Evolutionary conservation across 768 basidiomycete genomes (phyloP).

Genomic region (Russula earlei): DNA sequence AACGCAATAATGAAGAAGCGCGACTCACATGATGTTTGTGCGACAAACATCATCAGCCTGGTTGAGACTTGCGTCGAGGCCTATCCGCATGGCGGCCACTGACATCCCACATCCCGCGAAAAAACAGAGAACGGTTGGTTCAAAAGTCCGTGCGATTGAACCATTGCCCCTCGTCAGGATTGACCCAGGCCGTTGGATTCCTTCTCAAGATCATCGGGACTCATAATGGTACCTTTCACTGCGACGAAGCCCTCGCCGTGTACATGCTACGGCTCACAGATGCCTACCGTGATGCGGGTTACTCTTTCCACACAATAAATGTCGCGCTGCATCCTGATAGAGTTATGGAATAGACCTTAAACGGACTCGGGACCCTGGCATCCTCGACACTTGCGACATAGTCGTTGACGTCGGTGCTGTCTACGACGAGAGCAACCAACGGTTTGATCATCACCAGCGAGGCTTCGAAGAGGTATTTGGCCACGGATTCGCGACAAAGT

Average conservation of each 20-base stretch:
- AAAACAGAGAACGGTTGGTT: constrained; percentile 37
- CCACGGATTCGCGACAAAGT: constrained; percentile 76
- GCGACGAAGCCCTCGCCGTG: constrained; percentile 93
- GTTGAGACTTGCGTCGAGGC: not conserved
- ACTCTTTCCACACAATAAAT: constrained; percentile 14
- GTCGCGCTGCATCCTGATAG: not conserved
- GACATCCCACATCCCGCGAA: constrained; percentile 27
- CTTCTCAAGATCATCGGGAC: constrained; percentile 70
- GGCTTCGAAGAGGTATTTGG: constrained; percentile 89
- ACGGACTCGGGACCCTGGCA: constrained; percentile 60
- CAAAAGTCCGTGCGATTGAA: constrained; percentile 21
- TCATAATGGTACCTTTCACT: constrained; percentile 93
- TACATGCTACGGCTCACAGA: constrained; percentile 75
- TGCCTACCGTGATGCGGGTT: constrained; percentile 68
- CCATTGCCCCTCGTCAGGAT: not conserved
- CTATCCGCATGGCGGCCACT: constrained; percentile 21
- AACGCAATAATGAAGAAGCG: too few relatives aligned
- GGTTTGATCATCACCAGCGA: constrained; percentile 95
- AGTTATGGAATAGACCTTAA: constrained; percentile 35
- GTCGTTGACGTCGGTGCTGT: constrained; percentile 94
- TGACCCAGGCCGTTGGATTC: not conserved
- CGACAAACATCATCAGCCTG: not conserved
- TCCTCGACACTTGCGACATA: constrained; percentile 77
- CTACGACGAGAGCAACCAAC: constrained; percentile 68
- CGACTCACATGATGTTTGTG: not conserved